Conservation (phyloP, 305 asterid genomes). For the Nicotiana rustica region DNA sequence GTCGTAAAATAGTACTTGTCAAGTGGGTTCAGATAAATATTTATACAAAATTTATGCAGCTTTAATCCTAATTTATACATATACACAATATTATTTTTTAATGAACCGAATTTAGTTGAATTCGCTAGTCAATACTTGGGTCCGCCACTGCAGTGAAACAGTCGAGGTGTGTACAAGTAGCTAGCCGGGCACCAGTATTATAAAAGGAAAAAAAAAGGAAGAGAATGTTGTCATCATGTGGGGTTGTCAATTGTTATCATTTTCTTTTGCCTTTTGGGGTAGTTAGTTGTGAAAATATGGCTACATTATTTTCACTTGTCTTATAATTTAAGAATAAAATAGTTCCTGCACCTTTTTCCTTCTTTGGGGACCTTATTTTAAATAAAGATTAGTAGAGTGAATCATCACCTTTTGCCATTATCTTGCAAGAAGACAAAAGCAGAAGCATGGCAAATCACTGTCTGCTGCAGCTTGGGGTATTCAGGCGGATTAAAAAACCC, state of each 20-base stretch:
- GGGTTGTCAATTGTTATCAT: slow-evolving; percentile 33
- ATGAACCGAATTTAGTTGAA: too few species aligned
- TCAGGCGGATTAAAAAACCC: too few species aligned
- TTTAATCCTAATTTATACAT: too few species aligned
- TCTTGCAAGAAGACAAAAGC: slow-evolving; percentile 30
- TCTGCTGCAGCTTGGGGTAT: neutral
- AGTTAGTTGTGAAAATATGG: neutral
- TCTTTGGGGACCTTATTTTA: neutral
- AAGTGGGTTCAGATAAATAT: too few species aligned
- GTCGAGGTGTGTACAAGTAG: too few species aligned
- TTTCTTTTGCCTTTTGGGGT: neutral
- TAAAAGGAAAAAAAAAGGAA: neutral
- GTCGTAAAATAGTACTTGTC: too few species aligned
- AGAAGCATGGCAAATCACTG: slow-evolving; percentile 24
- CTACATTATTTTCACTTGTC: slow-evolving; percentile 39
- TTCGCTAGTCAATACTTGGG: too few species aligned
- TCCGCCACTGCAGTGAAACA: too few species aligned
- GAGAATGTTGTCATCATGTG: neutral
- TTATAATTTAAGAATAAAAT: slow-evolving; percentile 36
- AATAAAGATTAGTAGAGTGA: neutral
- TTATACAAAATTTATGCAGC: too few species aligned
- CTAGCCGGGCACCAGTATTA: too few species aligned
- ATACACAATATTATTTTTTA: too few species aligned
- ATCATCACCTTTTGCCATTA: slow-evolving; percentile 29
- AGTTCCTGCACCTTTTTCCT: neutral